Evolutionary conservation across 2,329 filamentous ascomycete genomes (phyloP), one percentile per base, ranked within the genome.

Genomic region (Aspergillus unguis): DNA sequence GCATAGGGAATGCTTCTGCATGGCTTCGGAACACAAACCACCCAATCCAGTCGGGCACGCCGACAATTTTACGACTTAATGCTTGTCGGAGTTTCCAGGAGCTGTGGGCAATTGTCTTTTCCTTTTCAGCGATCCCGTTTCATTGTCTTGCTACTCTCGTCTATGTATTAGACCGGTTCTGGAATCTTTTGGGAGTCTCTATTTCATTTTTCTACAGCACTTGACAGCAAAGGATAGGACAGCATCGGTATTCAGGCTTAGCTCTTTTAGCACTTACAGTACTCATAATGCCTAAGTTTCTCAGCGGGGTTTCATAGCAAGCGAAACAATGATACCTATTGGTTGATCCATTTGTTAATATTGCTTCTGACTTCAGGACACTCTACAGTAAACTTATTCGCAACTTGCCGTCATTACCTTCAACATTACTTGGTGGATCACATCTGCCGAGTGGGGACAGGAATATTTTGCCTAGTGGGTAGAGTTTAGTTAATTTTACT

Each of bases 11-110:
- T 29, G 11, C n/a, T n/a, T 33, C 33, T 42, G 23, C 28, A 26
- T 27, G 29, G 25, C n/a, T 26, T 10, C 33, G 26, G 31, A 48
- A 26, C 41, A 44, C 11, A 11, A 36, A 23, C 11, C 11, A 7
- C 35, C 17, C 17, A 17, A 17, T 17, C 17, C 17, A 17, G 17
- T 17, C 17, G 11, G 38, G 28, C 46, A n/a, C n/a, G 11, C 29
- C 43, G 32, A 29, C 48, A 47, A 42, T 46, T 35, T 50, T 44
- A 56, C 36, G 54, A 56, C 37, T 38, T 47, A 10, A 48, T 50
- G 40, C 38, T 27, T 52, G 42, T 50, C 32, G 50, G 47, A 38
- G 36, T 48, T 50, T 53, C 17, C 27, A 37, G 35, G 38, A 25
- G 33, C 43, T 41, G 46, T 41, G 17, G n/a, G 37, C 9, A 48